A percentile compares a stretch with the other conserved stretches of the same genome.
Evolutionary conservation across 768 basidiomycete genomes (phyloP).

Genomic region (Amanita subjunquillea): DNA sequence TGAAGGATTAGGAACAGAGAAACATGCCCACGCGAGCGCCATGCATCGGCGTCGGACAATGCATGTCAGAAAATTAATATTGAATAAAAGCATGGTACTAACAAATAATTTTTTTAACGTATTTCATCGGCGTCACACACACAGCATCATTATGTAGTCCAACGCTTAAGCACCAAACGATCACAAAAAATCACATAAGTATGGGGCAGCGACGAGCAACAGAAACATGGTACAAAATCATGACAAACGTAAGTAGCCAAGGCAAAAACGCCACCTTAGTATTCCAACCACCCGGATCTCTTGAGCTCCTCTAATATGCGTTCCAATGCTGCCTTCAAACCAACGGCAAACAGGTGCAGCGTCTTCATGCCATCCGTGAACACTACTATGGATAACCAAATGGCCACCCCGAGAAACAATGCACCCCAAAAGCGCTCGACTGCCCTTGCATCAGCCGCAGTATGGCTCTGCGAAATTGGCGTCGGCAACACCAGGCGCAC

Average conservation of each 20-base stretch:
- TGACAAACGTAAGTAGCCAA: neutral
- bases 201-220: neutral
- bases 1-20: conserved; percentile 3
- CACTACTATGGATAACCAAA: neutral
- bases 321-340: neutral
- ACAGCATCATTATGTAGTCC: neutral
- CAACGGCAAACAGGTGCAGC: neutral
- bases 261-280: neutral
- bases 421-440: neutral
- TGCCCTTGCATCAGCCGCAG: conserved; percentile 1
- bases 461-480: neutral
- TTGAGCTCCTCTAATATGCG: neutral
- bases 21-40: conserved; percentile 4
- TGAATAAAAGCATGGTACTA: neutral
- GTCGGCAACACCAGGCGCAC: neutral
- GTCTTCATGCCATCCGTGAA: conserved; percentile 2
- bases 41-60: conserved; percentile 1
- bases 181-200: too few relatives aligned
- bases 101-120: neutral
- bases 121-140: neutral
- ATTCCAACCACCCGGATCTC: neutral
- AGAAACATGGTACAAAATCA: neutral
- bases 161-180: too few relatives aligned
- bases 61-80: conserved; percentile 5
- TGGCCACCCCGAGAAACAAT: neutral